Evolutionary conservation across 306 rosid genomes (phyloP), one percentile per base, ranked within the genome.

Genomic region (Arachis stenosperma): DNA sequence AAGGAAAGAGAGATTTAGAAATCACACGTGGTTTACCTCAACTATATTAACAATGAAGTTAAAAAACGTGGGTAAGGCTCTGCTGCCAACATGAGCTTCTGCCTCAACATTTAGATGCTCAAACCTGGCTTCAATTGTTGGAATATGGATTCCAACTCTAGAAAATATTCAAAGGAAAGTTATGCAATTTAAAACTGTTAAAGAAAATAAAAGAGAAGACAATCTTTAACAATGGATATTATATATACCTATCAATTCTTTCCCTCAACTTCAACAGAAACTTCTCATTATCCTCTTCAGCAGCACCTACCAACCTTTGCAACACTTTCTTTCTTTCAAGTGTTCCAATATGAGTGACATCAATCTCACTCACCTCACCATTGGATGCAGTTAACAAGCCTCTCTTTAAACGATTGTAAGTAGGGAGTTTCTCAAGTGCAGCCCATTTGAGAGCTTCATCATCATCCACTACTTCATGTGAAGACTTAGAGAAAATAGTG

Each of bases 381-480:
- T 9, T 40, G 2, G 92, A 75, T 1, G 81, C 37, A 5, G 83
- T 70, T 33, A 91, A 71, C 52, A 91, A 67, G 3, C 95, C 95
- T 84, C 73, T 91, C 76, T 75, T 89, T 46, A 91, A 51, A 41
- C 95, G 97, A 48, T 40, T 70, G 71, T 80, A 85, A 6, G 95
- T 85, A 10, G 95, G 97, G 67, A 91, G 95, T 64, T 69, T 87
- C 67, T 91, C 87, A 5, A 91, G 75, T 1, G 88, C 90, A 56
- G 90, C 88, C 95, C 95, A 87, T 59, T 69, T 84, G 7, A 91
- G 95, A 82, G 89, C 90, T 61, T 73, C 86, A 72, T 87, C 95
- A 47, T 89, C 90, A 4, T 89, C 90, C 3, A 87, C 84, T 42
- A 72, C 88, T 3, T 73, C 61, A 0, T 6, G 55, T 2, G 65